phyloP scores from a whole-genome alignment of 805 yeast species.

The Monosporozyma unispora region DNA sequence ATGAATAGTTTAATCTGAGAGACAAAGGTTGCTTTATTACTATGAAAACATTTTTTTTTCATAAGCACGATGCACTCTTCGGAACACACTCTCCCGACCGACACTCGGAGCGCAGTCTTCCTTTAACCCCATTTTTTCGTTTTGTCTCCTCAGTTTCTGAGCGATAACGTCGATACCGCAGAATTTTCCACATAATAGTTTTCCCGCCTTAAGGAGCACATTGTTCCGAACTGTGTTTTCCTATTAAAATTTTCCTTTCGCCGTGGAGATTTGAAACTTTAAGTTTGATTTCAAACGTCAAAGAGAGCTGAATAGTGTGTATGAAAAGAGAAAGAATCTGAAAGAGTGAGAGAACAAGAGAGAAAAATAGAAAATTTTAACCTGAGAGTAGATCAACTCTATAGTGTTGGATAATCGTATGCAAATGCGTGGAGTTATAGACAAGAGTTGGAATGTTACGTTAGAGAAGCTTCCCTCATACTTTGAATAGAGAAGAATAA shows the following conservation, averaged over 20 bases:
- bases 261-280: too few relatives aligned
- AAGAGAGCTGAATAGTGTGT: too few relatives aligned
- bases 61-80: neutral
- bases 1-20: neutral
- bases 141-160: neutral
- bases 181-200: neutral
- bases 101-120: neutral
- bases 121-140: neutral
- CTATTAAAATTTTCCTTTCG: too few relatives aligned
- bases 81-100: neutral
- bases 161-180: neutral
- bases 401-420: too few relatives aligned
- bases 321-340: too few relatives aligned
- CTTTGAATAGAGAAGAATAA: too few relatives aligned
- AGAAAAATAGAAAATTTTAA: too few relatives aligned
- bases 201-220: neutral
- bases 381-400: too few relatives aligned
- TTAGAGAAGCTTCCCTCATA: too few relatives aligned
- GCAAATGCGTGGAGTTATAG: conserved; percentile 25
- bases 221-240: too few relatives aligned
- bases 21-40: neutral
- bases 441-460: conserved; percentile 41
- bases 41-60: neutral
- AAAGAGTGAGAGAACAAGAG: too few relatives aligned
- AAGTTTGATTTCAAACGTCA: too few relatives aligned